Evolutionary conservation across 495 filamentous ascomycete species (phyloP).

Genomic region (Aspergillus taichungensis): DNA sequence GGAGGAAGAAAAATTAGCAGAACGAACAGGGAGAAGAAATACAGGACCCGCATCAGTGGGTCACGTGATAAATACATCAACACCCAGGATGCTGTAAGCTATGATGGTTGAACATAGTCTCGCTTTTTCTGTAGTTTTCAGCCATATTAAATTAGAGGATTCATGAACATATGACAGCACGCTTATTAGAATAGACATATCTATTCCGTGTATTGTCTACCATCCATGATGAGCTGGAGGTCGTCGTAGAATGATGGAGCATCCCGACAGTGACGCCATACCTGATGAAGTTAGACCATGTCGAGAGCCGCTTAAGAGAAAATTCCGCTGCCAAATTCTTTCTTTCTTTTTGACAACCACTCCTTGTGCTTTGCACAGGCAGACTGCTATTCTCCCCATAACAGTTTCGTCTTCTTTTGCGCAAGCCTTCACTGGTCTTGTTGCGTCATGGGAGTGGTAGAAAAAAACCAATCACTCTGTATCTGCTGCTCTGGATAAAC

Average conservation of each 20-base stretch:
- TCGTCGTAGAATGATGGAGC: not conserved
- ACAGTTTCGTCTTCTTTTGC: conserved; percentile 32
- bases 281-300: conserved; percentile 7
- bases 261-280: conserved; percentile 5
- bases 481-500: conserved; percentile 86
- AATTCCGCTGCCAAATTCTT: conserved; percentile 12
- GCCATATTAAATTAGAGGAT: no score
- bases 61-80: conserved; percentile 10
- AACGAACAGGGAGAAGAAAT: conserved; percentile 11
- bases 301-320: conserved; percentile 7
- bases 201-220: no score
- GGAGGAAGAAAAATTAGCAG: conserved; percentile 9
- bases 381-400: conserved; percentile 43
- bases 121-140: no score
- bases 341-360: conserved; percentile 30
- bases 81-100: not conserved
- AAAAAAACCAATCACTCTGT: conserved; percentile 67
- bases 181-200: no score
- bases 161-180: no score
- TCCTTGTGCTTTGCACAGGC: conserved; percentile 40
- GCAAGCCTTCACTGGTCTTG: conserved; percentile 66
- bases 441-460: conserved; percentile 54
- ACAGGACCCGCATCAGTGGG: conserved; percentile 6
- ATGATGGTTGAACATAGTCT: not conserved
- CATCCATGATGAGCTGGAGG: no score